A percentile compares a stretch with the other conserved stretches of the same genome.
Evolutionary conservation across 768 basidiomycete genomes (phyloP).

Genomic region (Pulveroboletus sp.): DNA sequence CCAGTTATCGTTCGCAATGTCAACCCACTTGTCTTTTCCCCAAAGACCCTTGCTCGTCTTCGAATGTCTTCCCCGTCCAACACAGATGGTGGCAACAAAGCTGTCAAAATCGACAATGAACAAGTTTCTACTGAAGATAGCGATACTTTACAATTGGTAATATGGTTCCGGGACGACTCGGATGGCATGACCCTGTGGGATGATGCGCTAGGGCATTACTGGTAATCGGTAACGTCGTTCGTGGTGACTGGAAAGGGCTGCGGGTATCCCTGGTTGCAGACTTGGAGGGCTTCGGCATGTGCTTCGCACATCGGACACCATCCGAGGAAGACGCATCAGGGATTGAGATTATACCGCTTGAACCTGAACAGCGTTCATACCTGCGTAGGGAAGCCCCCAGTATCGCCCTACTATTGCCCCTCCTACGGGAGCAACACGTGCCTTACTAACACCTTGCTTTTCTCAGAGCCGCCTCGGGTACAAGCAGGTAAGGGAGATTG

Average conservation of each 20-base stretch:
- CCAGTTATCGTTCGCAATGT: neutral
- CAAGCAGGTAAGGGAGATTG: constrained; percentile 52
- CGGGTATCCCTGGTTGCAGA: constrained; percentile 72
- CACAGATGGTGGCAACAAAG: constrained; percentile 8
- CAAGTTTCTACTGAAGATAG: constrained; percentile 32
- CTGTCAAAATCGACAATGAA: constrained; percentile 22
- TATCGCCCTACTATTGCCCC: constrained; percentile 47
- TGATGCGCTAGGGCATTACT: constrained; percentile 30
- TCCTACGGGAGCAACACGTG: constrained; percentile 35
- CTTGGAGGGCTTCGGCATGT: constrained; percentile 14
- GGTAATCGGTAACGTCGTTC: constrained; percentile 70
- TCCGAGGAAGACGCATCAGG: constrained; percentile 37
- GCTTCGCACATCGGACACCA: constrained; percentile 7
- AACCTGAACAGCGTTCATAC: constrained; percentile 98
- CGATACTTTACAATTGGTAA: constrained; percentile 60
- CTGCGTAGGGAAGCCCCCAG: constrained; percentile 97
- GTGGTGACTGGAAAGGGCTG: constrained; percentile 76
- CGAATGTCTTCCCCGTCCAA: constrained; percentile 23
- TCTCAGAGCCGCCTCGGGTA: constrained; percentile 71
- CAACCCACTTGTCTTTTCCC: neutral
- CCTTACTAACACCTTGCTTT: constrained; percentile 48
- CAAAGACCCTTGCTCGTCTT: neutral
- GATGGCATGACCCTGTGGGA: constrained; percentile 32
- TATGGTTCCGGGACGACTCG: constrained; percentile 25
- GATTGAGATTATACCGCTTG: constrained; percentile 97